Evolutionary conservation across 495 filamentous ascomycete species (phyloP).

Genomic region (Hypomontagnella monticulosa): DNA sequence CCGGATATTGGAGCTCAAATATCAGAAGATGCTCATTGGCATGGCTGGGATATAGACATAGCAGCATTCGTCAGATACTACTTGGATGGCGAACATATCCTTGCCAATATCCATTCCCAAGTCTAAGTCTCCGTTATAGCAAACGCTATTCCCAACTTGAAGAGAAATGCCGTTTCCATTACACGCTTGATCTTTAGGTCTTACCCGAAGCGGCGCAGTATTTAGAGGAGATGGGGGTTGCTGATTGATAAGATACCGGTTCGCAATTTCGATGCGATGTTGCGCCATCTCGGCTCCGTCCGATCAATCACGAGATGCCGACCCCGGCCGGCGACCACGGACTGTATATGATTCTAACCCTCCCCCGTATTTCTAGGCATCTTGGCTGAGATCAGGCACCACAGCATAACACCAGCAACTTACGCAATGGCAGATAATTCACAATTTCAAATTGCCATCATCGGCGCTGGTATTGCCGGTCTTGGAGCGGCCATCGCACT

Average conservation of each 20-base stretch:
- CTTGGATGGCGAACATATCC: conserved; percentile 28
- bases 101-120: conserved; percentile 10
- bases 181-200: not conserved
- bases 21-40: conserved; percentile 9
- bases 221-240: conserved; percentile 16
- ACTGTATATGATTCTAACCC: conserved; percentile 3
- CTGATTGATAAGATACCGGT: conserved; percentile 20
- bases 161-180: conserved; percentile 6
- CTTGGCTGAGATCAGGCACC: too few species aligned
- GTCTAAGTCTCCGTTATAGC: conserved; percentile 15
- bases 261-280: conserved; percentile 25
- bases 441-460: conserved; percentile 53
- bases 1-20: not conserved
- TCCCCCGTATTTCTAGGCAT: not conserved
- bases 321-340: conserved; percentile 20
- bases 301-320: conserved; percentile 16
- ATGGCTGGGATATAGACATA: not conserved
- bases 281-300: conserved; percentile 34
- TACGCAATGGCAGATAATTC: conserved; percentile 19
- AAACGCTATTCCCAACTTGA: conserved; percentile 6
- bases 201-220: conserved; percentile 15
- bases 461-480: conserved; percentile 60
- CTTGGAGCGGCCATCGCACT: conserved; percentile 58
- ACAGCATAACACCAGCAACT: not conserved
- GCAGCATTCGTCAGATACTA: conserved; percentile 19